A percentile compares a stretch with the other conserved stretches of the same genome.
phyloP scores from a whole-genome alignment of 306 rosid genomes.

The Elaeagnus macrophylla region DNA sequence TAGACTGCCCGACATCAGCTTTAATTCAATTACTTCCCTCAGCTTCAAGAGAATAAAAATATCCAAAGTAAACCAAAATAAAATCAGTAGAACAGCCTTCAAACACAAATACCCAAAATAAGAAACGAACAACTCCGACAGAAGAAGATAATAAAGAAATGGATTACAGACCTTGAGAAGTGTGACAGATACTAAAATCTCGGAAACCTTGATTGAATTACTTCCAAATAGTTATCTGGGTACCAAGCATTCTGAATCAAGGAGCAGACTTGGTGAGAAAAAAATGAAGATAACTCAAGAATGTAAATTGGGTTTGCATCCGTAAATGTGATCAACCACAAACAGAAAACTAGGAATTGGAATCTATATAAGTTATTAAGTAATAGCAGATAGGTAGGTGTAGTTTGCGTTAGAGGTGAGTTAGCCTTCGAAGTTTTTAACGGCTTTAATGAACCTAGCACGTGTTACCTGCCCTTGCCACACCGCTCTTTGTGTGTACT shows the following conservation, averaged over 20 bases:
- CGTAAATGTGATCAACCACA: slow-evolving; percentile 17
- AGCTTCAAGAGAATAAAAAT: neutral
- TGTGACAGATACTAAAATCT: slow-evolving; percentile 9
- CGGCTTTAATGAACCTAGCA: slow-evolving; percentile 49
- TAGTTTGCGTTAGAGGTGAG: slow-evolving; percentile 20
- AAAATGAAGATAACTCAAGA: slow-evolving; percentile 2
- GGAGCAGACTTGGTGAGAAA: slow-evolving; percentile 6
- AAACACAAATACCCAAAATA: slow-evolving; percentile 7
- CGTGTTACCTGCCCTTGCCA: slow-evolving; percentile 62
- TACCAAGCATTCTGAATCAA: slow-evolving; percentile 20
- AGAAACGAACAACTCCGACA: neutral
- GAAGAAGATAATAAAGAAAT: too few species aligned
- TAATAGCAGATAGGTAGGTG: slow-evolving; percentile 43
- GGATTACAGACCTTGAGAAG: slow-evolving; percentile 33
- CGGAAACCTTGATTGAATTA: slow-evolving; percentile 17
- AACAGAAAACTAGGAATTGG: neutral
- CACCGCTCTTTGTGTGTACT: slow-evolving; percentile 11
- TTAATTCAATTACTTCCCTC: slow-evolving; percentile 4
- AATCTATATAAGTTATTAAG: slow-evolving; percentile 6
- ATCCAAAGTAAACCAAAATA: neutral
- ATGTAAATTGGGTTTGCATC: neutral
- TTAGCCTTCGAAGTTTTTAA: slow-evolving; percentile 19
- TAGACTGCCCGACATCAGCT: slow-evolving; percentile 20
- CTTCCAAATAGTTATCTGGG: slow-evolving; percentile 23
- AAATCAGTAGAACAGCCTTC: neutral